Base-by-base conservation (phyloP, 305 asterid genomes). In the Plantago coronopus region DNA sequence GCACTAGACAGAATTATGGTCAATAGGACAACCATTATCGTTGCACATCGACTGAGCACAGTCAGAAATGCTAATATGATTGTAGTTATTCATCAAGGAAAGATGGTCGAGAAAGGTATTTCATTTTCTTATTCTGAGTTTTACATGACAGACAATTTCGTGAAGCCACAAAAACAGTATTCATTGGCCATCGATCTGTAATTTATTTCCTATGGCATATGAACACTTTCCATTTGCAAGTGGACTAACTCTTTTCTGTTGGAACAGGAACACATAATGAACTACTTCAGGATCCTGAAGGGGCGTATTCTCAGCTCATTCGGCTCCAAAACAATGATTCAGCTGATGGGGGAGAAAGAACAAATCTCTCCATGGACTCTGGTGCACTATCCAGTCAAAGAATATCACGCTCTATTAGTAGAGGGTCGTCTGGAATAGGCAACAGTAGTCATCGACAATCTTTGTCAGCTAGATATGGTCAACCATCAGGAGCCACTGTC, bases 71-170 rank as follows among this genome's bases (percentile, higher is more conserved):
- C 90, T 54, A 59, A 79, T 68, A 75, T 69, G 69, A 88, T 88
- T 48, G 89, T 88, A 14, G 94, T 88, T 69, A 79, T 88, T 60
- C 86, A 85, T 64, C 76, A 73, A 62, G 96, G 94, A 27, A 79
- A 78, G 67, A 56, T 85, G 59, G 79, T 88, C 57, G 94, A 85
- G 69, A 79, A 81, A 78, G 96, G 95, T 79, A 74, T 12, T 18
- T 17, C 34, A 21, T 22, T 7, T 20, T 23, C n/a, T 34, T 34
- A 6, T 34, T 34, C 40, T 0, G 2, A 7, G 0, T 34, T 34
- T n/a, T n/a, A n/a, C 40, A 34, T 7, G 40, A 6, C 4, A 31
- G 5, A 31, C 9, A 31, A 3, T 31, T 31, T 31, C 7, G 38
- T 31, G 38, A 31, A 31, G 38, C 38, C 7, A 31, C 4, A 31